phyloP scores from a whole-genome alignment of 2,329 filamentous ascomycete genomes.

The Neofusicoccum cordaticola region DNA sequence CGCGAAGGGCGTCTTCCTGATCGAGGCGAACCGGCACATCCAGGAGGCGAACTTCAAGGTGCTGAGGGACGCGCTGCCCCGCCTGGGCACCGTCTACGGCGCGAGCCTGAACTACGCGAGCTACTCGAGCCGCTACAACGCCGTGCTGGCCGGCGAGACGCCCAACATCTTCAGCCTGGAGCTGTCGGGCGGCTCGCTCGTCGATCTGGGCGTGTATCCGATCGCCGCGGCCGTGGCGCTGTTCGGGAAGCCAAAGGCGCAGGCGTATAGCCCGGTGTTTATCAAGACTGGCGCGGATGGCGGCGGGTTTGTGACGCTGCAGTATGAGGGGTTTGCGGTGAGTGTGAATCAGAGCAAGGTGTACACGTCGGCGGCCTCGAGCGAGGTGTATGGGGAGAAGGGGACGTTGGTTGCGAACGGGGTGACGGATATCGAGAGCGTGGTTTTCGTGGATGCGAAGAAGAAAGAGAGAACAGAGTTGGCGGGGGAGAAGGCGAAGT shows the following conservation, averaged over 20 bases:
- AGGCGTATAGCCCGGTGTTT: slow-evolving; percentile 44
- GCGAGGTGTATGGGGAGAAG: slow-evolving; percentile 48
- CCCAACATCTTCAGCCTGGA: slow-evolving; percentile 51
- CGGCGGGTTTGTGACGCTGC: slow-evolving; percentile 43
- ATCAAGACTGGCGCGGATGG: slow-evolving; percentile 47
- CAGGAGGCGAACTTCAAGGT: slow-evolving; percentile 50
- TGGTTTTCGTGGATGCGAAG: slow-evolving; percentile 43
- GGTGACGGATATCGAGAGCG: slow-evolving; percentile 45
- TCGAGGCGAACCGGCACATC: slow-evolving; percentile 51
- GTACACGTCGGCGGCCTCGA: slow-evolving; percentile 43
- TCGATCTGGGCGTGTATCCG: slow-evolving; percentile 51
- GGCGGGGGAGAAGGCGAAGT: slow-evolving; percentile 37
- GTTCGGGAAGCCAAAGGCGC: slow-evolving; percentile 43
- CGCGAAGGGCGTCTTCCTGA: slow-evolving; percentile 41
- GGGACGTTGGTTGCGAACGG: slow-evolving; percentile 45
- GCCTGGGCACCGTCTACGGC: slow-evolving; percentile 44
- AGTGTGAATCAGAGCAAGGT: slow-evolving; percentile 44
- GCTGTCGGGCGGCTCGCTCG: slow-evolving; percentile 46
- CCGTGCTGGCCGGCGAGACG: slow-evolving; percentile 45
- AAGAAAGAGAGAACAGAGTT: slow-evolving; percentile 41
- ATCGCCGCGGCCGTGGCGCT: slow-evolving; percentile 47
- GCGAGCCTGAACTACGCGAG: slow-evolving; percentile 45
- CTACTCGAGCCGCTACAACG: slow-evolving; percentile 47
- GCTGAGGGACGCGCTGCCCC: slow-evolving; percentile 36
- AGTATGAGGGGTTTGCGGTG: slow-evolving; percentile 46